These are phyloP conservation scores for Entomortierella beljakovae DNA, from an alignment of 192 early-diverging fungal species.

Conservation along the genomic window DNA sequence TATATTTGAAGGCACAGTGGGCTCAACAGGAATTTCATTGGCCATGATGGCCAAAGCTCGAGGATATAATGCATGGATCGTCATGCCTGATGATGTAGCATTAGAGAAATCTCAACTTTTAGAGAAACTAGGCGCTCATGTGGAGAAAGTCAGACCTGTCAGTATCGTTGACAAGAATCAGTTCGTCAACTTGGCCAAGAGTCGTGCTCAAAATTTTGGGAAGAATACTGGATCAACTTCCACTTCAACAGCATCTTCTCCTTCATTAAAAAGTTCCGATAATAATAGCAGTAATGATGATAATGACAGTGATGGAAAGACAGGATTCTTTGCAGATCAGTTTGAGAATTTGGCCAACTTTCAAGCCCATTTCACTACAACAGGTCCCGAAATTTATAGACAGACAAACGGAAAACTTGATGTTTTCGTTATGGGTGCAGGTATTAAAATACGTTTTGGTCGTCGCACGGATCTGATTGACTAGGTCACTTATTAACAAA, in stretches of 20 bases:
- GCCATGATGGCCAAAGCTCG: slow-evolving; percentile 90
- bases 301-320: slow-evolving; percentile 3
- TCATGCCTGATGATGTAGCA: slow-evolving; percentile 97
- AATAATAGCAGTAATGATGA: background rate
- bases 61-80: slow-evolving; percentile 94
- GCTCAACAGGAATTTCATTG: slow-evolving; percentile 95
- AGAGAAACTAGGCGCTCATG: slow-evolving; percentile 83
- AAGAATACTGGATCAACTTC: no score
- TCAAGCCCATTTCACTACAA: slow-evolving; percentile 81
- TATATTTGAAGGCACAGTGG: slow-evolving; percentile 96
- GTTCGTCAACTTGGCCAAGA: slow-evolving; percentile 91
- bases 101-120: slow-evolving; percentile 90
- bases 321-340: slow-evolving; percentile 90
- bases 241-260: no score
- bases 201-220: slow-evolving; percentile 77
- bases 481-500: background rate
- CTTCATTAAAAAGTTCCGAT: no score
- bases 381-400: slow-evolving; percentile 89
- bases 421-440: slow-evolving; percentile 91
- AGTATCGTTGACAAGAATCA: slow-evolving; percentile 92
- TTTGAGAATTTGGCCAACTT: slow-evolving; percentile 94
- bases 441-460: slow-evolving; percentile 33
- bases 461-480: background rate
- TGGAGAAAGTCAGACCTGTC: slow-evolving; percentile 92
- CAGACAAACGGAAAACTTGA: slow-evolving; percentile 80